These are phyloP conservation scores for Plantago lanceolata DNA, from an alignment of 305 asterid genomes.

Conservation along the genomic window DNA sequence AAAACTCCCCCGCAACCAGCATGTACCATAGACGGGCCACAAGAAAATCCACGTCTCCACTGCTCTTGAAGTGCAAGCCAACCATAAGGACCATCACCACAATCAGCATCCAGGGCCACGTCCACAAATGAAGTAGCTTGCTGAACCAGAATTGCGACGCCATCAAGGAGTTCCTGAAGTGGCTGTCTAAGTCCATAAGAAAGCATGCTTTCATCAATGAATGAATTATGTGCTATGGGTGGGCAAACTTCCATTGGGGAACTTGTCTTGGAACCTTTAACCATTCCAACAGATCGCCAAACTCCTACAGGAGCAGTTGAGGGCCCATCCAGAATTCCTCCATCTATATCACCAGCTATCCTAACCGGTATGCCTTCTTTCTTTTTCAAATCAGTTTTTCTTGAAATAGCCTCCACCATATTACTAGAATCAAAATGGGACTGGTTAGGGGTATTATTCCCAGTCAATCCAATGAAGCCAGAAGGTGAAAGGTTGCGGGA, in stretches of 20 bases:
- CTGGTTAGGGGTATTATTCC: conserved; percentile 49
- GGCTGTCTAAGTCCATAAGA: conserved; percentile 93
- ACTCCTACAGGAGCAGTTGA: conserved; percentile 91
- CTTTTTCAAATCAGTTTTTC: conserved; percentile 73
- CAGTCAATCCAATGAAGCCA: conserved; percentile 59
- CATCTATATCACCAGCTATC: conserved; percentile 94
- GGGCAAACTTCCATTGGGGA: conserved; percentile 64
- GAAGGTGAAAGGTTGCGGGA: conserved; percentile 44
- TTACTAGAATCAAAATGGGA: conserved; percentile 60
- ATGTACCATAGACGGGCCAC: conserved; percentile 98
- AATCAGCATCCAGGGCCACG: conserved; percentile 91
- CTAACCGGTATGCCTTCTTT: conserved; percentile 80
- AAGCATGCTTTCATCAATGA: conserved; percentile 84
- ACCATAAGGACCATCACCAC: conserved; percentile 94
- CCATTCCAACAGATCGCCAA: conserved; percentile 85
- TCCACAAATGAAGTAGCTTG: conserved; percentile 99
- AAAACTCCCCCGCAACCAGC: conserved; percentile 99
- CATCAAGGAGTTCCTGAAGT: conserved; percentile 97
- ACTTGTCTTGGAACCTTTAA: conserved; percentile 65
- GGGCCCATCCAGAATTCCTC: conserved; percentile 74
- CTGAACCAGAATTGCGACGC: conserved; percentile 85
- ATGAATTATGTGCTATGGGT: conserved; percentile 69
- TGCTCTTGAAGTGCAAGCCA: conserved; percentile 99
- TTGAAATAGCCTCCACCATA: conserved; percentile 53
- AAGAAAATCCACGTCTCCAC: conserved; percentile 93